Conservation (phyloP, 176 grass and related monocot genomes). For the Urochloa ruziziensis region DNA sequence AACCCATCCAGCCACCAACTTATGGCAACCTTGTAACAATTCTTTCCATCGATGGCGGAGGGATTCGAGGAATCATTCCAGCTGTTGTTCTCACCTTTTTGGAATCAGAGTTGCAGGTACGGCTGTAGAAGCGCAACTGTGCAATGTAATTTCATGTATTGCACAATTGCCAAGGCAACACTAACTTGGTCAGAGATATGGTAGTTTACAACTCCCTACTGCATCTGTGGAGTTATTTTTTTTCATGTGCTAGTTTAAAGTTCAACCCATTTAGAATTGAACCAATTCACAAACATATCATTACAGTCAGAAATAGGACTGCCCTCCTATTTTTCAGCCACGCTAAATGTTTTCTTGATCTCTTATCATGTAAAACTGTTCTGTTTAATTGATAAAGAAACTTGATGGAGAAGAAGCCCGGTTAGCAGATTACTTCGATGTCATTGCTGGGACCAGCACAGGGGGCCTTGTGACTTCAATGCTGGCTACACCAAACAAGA, state of each 20-base stretch:
- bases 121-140: conserved; percentile 1
- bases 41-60: conserved; percentile 85
- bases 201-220: conserved; percentile 13
- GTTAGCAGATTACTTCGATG: conserved; percentile 84
- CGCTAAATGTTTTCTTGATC: background rate
- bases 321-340: background rate
- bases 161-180: conserved; percentile 7
- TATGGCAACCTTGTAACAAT: conserved; percentile 81
- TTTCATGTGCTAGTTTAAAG: conserved; percentile 21
- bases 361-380: conserved; percentile 2
- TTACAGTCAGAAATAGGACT: background rate
- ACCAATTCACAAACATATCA: background rate
- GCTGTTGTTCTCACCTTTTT: conserved; percentile 72
- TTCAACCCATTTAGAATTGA: background rate
- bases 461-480: conserved; percentile 75
- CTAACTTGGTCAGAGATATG: conserved; percentile 2
- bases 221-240: background rate
- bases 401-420: conserved; percentile 80
- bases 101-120: conserved; percentile 90
- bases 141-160: conserved; percentile 14
- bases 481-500: conserved; percentile 58
- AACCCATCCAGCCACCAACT: conserved; percentile 70
- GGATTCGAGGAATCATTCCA: conserved; percentile 87
- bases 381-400: conserved; percentile 55
- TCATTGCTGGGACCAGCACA: conserved; percentile 87